Percentiles rank a stretch among this genome's conserved stretches.
Conservation (phyloP, 2,329 filamentous ascomycete genomes). For the Hirsutella thompsonii region DNA sequence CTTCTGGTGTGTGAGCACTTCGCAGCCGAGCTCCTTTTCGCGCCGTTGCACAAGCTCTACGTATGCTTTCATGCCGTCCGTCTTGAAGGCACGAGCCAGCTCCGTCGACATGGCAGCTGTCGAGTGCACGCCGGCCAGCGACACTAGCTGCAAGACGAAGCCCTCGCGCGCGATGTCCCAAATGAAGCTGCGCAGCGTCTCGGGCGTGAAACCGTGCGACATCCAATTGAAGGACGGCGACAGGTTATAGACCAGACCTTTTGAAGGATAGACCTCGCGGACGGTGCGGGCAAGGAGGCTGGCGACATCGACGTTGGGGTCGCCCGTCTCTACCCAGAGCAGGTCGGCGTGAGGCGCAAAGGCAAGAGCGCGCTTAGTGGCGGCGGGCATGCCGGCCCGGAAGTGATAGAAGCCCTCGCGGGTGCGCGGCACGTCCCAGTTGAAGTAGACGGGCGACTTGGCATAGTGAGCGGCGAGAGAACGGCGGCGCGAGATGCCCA, state of each 20-base stretch:
- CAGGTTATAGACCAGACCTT: slow-evolving; percentile 93
- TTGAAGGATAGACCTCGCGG: slow-evolving; percentile 54
- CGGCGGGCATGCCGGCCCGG: slow-evolving; percentile 67
- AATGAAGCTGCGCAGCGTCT: slow-evolving; percentile 77
- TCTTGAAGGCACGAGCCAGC: slow-evolving; percentile 70
- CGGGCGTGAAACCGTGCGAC: slow-evolving; percentile 78
- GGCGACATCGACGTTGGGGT: slow-evolving; percentile 71
- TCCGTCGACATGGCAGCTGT: slow-evolving; percentile 56
- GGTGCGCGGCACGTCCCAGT: slow-evolving; percentile 84
- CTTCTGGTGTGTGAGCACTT: slow-evolving; percentile 92
- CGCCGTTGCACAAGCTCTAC: slow-evolving; percentile 83
- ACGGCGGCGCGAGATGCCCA: slow-evolving; percentile 68
- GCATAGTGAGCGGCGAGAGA: slow-evolving; percentile 56
- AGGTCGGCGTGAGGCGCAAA: slow-evolving; percentile 91
- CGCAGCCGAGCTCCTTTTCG: slow-evolving; percentile 83
- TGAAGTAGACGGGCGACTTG: slow-evolving; percentile 62
- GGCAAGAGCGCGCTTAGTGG: slow-evolving; percentile 84
- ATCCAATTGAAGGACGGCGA: slow-evolving; percentile 99
- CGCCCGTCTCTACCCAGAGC: slow-evolving; percentile 92
- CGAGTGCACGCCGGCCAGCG: slow-evolving; percentile 52
- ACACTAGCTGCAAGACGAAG: slow-evolving; percentile 57
- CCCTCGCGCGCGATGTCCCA: slow-evolving; percentile 93
- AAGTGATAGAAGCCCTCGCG: slow-evolving; percentile 93
- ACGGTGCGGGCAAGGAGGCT: slow-evolving; percentile 66
- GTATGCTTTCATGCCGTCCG: slow-evolving; percentile 92